Evolutionary conservation across 2,329 filamentous ascomycete species (phyloP).

Genomic region (Monosporascus sp.): DNA sequence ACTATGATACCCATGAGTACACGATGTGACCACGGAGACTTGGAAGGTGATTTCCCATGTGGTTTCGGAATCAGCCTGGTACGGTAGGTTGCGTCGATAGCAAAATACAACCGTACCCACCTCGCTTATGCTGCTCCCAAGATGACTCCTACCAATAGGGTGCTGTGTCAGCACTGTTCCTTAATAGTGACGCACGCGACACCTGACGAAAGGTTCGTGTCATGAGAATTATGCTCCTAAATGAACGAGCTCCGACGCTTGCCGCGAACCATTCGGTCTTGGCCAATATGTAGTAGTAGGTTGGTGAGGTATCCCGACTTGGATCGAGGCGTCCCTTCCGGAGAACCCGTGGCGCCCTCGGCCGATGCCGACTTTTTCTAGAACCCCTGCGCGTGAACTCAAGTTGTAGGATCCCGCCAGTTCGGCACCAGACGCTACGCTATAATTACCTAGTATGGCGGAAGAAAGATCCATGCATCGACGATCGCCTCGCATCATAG

Average conservation of each 20-base stretch:
- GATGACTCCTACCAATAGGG: too few relatives aligned
- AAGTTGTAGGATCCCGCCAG: too few relatives aligned
- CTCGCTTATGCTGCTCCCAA: neutral
- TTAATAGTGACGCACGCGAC: too few relatives aligned
- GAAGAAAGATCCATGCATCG: neutral
- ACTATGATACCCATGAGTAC: conserved; percentile 16
- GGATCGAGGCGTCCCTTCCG: neutral
- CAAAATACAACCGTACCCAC: conserved; percentile 4
- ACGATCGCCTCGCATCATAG: neutral
- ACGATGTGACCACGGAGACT: neutral
- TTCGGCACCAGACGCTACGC: too few relatives aligned
- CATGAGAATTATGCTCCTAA: neutral
- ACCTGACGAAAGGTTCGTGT: neutral
- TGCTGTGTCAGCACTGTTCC: too few relatives aligned
- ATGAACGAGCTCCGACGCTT: neutral
- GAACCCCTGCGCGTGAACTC: neutral
- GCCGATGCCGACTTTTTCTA: neutral
- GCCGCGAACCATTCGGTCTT: neutral
- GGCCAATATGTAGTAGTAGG: too few relatives aligned
- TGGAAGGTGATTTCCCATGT: neutral
- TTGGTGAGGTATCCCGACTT: neutral
- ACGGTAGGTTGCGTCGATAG: conserved; percentile 7
- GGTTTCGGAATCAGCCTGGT: conserved; percentile 2
- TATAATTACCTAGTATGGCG: neutral
- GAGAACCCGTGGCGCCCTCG: neutral